Evolutionary conservation across 2,329 filamentous ascomycete genomes (phyloP), one percentile per base, ranked within the genome.

Genomic region (Trichothecium roseum): DNA sequence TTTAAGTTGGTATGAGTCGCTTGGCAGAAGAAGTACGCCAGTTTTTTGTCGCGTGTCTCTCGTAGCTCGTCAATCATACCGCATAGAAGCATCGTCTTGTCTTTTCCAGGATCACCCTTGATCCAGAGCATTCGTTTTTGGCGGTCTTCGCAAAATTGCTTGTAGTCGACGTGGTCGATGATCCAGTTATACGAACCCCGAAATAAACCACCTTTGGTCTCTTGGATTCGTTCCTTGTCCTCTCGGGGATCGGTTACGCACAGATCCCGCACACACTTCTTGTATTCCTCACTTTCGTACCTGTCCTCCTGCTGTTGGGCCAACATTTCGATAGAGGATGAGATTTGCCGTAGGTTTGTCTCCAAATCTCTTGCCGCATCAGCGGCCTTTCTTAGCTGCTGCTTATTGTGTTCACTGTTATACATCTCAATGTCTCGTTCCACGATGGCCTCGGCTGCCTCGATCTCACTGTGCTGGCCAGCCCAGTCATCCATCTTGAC

Each of bases 21-120:
- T 39, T 68, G 57, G 38, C 56, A 68, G 42, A 66, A 66, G 47
- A 63, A 62, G 40, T 24, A 24, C 6, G 20, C 6, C 6, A 24
- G 10, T 6, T 10, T 6, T 6, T 6, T 24, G 20, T 24, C 10
- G 18, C n/a, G 10, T 13, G 13, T 14, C 15, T 26, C 30, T 15
- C 32, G 8, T 15, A 59, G 40, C 32, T 59, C 45, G 37, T 59
- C 32, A 29, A 60, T 49, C 24, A 61, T 52, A 6, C 54, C 53
- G 14, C 48, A 54, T 0, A 62, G 40, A 5, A 62, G 40, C 56
- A 62, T 62, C 0, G 58, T 62, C 43, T 62, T 63, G 14, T 59
- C 59, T 22, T 57, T 62, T 6, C 60, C 59, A 2, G 58, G 51
- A 24, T 51, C 53, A 1, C 55, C 56, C 18, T 42, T 52, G 24